Conservation (phyloP, 495 filamentous ascomycete species). For the Xylaria curta region DNA sequence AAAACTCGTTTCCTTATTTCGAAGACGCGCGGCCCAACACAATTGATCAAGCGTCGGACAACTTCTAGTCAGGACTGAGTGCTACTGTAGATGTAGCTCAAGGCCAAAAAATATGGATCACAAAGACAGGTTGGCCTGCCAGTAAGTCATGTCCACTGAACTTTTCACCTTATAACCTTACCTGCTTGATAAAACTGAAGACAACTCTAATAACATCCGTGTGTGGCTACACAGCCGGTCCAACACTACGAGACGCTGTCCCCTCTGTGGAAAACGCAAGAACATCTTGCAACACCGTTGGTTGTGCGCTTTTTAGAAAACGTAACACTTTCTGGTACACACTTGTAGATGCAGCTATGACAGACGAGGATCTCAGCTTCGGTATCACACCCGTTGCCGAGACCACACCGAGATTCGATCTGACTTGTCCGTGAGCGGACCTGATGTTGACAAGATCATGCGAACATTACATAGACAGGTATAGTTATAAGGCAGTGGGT, state of each 20-base stretch:
- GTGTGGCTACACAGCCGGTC: constrained; percentile 45
- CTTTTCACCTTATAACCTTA: neutral
- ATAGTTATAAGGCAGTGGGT: neutral
- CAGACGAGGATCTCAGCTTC: constrained; percentile 35
- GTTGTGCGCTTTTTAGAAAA: constrained; percentile 67
- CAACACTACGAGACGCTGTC: constrained; percentile 61
- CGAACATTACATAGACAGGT: neutral
- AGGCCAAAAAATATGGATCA: constrained; percentile 75
- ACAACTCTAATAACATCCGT: constrained; percentile 6
- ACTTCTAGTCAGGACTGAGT: constrained; percentile 63
- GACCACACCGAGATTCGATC: constrained; percentile 57
- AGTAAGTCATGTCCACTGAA: constrained; percentile 49
- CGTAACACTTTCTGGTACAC: constrained; percentile 73
- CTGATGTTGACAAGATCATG: neutral
- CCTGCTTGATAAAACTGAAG: neutral
- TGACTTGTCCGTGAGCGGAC: constrained; percentile 46
- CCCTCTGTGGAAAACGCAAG: constrained; percentile 67
- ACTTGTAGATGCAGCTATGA: constrained; percentile 63
- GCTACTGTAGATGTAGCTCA: constrained; percentile 61
- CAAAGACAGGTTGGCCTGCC: constrained; percentile 83
- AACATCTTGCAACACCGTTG: constrained; percentile 73
- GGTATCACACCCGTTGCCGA: constrained; percentile 45
- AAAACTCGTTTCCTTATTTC: constrained; percentile 72
- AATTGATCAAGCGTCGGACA: constrained; percentile 61
- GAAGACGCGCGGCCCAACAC: constrained; percentile 68